A percentile compares a stretch with the other conserved stretches of the same genome.
phyloP scores from a whole-genome alignment of 2,329 filamentous ascomycete genomes.

The Clonostachys byssicola region DNA sequence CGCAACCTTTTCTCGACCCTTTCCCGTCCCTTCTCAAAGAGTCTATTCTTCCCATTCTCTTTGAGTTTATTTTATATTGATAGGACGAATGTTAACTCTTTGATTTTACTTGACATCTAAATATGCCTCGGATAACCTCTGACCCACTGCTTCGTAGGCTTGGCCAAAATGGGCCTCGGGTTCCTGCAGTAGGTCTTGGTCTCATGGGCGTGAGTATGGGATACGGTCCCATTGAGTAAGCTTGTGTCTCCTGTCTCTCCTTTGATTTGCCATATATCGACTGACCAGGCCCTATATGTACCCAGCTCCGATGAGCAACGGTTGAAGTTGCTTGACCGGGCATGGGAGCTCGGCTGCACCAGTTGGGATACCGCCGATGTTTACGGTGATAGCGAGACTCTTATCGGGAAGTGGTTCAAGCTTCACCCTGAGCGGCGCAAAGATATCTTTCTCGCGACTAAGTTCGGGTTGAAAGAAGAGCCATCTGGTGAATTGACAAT shows the following conservation, averaged over 20 bases:
- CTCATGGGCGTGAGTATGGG: slow-evolving; percentile 34
- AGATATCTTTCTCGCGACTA: slow-evolving; percentile 38
- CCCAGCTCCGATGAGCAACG: slow-evolving; percentile 37
- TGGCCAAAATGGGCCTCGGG: slow-evolving; percentile 43
- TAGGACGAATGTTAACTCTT: too few relatives aligned
- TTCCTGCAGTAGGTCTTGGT: slow-evolving; percentile 44
- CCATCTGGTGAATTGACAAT: slow-evolving; percentile 6
- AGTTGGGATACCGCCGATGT: slow-evolving; percentile 42
- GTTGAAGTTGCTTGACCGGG: slow-evolving; percentile 40
- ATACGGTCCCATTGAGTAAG: too few relatives aligned
- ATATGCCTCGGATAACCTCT: too few relatives aligned
- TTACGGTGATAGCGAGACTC: slow-evolving; percentile 39
- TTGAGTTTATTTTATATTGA: too few relatives aligned
- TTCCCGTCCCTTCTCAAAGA: too few relatives aligned
- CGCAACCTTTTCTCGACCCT: too few relatives aligned
- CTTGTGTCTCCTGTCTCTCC: too few relatives aligned
- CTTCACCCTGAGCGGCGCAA: slow-evolving; percentile 34
- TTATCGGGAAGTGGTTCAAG: slow-evolving; percentile 42
- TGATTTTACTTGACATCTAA: too few relatives aligned
- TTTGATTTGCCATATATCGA: background rate
- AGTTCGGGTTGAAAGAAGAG: slow-evolving; percentile 11
- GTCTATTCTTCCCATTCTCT: too few relatives aligned
- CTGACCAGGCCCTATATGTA: slow-evolving; percentile 4
- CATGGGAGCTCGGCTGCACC: slow-evolving; percentile 36
- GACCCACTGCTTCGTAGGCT: slow-evolving; percentile 13